These are phyloP conservation scores for Eucalyptus cloeziana DNA, from an alignment of 345 rosid species.

Conservation along the genomic window DNA sequence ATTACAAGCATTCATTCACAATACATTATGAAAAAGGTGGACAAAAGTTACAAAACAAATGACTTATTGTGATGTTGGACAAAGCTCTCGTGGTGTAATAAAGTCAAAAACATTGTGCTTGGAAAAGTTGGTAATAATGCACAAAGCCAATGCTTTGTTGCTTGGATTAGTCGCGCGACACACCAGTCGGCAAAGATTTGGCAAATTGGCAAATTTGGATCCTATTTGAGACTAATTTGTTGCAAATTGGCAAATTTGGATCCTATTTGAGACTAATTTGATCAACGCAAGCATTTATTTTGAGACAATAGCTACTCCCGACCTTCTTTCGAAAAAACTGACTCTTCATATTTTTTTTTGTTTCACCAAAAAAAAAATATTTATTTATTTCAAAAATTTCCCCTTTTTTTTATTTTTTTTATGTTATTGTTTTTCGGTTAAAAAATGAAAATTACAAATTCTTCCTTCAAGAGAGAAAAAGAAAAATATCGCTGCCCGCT, in stretches of 20 bases:
- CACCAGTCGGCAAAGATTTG: background rate
- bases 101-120: fast-evolving
- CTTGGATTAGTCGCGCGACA: too few relatives aligned
- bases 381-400: background rate
- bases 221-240: fast-evolving
- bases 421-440: background rate
- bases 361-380: too few relatives aligned
- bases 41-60: fast-evolving
- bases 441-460: background rate
- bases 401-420: background rate
- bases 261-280: too few relatives aligned
- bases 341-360: too few relatives aligned
- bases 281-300: fast-evolving
- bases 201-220: background rate
- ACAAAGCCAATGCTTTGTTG: background rate
- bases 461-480: background rate
- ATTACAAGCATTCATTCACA: too few relatives aligned
- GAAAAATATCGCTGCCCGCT: background rate
- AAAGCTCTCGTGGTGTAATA: fast-evolving
- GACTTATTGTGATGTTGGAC: too few relatives aligned
- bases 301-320: background rate
- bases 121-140: too few relatives aligned
- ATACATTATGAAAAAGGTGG: fast-evolving
- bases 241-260: background rate
- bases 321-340: too few relatives aligned